Conservation (phyloP, 169 alveolate genomes). For the Plasmodium fragile region DNA sequence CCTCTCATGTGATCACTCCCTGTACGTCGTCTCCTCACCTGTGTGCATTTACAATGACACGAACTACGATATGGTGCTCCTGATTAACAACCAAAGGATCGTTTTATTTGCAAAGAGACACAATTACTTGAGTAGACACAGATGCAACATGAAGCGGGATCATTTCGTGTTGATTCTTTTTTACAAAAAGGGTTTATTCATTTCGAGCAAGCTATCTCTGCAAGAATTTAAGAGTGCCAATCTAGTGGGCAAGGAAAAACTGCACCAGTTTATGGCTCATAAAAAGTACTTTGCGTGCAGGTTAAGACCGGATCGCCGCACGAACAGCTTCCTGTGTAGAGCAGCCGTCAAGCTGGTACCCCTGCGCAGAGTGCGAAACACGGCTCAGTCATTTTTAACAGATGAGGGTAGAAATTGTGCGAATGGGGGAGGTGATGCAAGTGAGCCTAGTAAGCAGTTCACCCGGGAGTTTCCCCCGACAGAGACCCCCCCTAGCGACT, state of each 20-base stretch:
- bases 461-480: background rate
- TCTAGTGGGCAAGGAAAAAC: background rate
- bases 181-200: slow-evolving; percentile 29
- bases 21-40: slow-evolving; percentile 19
- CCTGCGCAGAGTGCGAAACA: background rate
- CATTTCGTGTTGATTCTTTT: slow-evolving; percentile 18
- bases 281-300: background rate
- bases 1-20: background rate
- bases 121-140: slow-evolving; percentile 2
- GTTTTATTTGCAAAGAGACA: slow-evolving; percentile 22
- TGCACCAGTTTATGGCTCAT: background rate
- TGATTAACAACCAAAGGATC: slow-evolving; percentile 15
- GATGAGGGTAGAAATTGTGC: background rate
- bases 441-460: background rate
- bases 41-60: slow-evolving; percentile 46
- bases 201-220: background rate
- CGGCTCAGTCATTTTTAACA: background rate
- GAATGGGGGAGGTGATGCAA: background rate
- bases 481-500: background rate
- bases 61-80: slow-evolving; percentile 22
- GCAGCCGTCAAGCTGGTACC: background rate
- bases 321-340: background rate
- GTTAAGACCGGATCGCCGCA: background rate
- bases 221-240: background rate
- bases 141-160: background rate